Percentiles rank a stretch among this genome's conserved stretches.
phyloP scores from a whole-genome alignment of 257 asterid genomes.

The Ilex asprella region DNA sequence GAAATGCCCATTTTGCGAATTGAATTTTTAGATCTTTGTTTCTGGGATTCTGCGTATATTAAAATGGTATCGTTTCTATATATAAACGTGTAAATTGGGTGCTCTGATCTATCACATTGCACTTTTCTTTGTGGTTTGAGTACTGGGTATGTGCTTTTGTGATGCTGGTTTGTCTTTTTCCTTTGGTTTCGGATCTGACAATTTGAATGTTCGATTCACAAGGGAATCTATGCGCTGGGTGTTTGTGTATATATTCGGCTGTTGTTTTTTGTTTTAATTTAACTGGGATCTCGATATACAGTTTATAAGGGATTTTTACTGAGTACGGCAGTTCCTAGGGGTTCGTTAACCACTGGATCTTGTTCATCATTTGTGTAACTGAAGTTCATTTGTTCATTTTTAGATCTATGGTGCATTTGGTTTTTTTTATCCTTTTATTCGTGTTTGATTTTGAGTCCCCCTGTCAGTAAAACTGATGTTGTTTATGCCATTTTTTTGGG shows the following conservation, averaged over 20 bases:
- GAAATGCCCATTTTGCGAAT: not conserved
- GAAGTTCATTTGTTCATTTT: constrained; percentile 16
- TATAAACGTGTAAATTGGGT: not conserved
- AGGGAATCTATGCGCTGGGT: not conserved
- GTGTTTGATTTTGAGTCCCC: not conserved
- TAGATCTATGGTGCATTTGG: constrained; percentile 38
- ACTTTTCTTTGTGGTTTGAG: not conserved
- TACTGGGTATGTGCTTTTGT: constrained; percentile 7
- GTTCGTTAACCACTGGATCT: too few relatives aligned
- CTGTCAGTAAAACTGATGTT: not conserved
- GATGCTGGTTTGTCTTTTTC: constrained; percentile 3
- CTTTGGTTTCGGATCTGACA: constrained; percentile 28
- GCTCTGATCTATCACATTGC: constrained; percentile 17
- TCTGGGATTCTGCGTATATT: constrained; percentile 12
- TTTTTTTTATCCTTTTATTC: constrained; percentile 9
- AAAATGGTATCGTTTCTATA: constrained; percentile 5
- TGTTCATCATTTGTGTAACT: constrained; percentile 8
- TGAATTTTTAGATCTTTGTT: constrained; percentile 19
- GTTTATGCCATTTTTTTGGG: not conserved
- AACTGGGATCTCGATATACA: not conserved
- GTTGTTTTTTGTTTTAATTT: constrained; percentile 2
- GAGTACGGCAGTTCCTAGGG: not conserved
- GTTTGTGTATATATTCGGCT: not conserved
- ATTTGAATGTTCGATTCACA: constrained; percentile 9
- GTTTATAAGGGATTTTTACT: not conserved